Base-by-base conservation (phyloP, 2,329 filamentous ascomycete species). In the Aspergillus versicolor region DNA sequence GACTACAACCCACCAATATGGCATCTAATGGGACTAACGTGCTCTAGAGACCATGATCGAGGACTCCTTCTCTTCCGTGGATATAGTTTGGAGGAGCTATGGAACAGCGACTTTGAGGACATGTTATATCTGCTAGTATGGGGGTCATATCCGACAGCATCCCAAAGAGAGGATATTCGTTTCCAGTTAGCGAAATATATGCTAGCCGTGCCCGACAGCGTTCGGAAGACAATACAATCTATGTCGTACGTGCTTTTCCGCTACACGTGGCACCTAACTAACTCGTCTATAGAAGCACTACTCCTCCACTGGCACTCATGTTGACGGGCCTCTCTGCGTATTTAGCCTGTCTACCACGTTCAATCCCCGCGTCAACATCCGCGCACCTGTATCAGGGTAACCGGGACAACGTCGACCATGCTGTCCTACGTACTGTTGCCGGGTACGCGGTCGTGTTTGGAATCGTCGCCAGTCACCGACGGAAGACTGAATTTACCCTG, bases 91-190 rank as follows among this genome's bases (percentile, higher is more conserved):
- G 65, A 70, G n/a, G 61, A 73, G 49, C 60, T 74, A 2, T 68
- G 67, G 64, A 58, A 66, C 1, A 61, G 62, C 2, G 66, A 70
- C 7, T 72, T 72, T 34, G 71, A 73, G 50, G 70, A 72, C 22
- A 68, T 73, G 61, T 54, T 68, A 4, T 57, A 71, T 60, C 60
- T 73, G 1, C 45, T 73, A 4, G 60, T 73, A 9, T 72, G 71
- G 69, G 66, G 63, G 0, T 55, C 41, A 11, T 65, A 67, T 54
- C 70, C 71, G 3, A 66, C 67, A 3, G 15, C n/a, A 3, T 21
- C 7, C 3, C 63, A 72, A 19, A 61, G 51, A n/a, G 51, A 59
- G 27, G 42, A 62, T 1, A 32, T 69, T 17, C 61, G 67, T 24
- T 54, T 52, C 15, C 41, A 41, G 5, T 54, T 73, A n/a, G 64